A percentile compares a stretch with the other conserved stretches of the same genome.
Evolutionary conservation across 2,329 filamentous ascomycete genomes (phyloP).

Genomic region (Thermoascus crustaceus): DNA sequence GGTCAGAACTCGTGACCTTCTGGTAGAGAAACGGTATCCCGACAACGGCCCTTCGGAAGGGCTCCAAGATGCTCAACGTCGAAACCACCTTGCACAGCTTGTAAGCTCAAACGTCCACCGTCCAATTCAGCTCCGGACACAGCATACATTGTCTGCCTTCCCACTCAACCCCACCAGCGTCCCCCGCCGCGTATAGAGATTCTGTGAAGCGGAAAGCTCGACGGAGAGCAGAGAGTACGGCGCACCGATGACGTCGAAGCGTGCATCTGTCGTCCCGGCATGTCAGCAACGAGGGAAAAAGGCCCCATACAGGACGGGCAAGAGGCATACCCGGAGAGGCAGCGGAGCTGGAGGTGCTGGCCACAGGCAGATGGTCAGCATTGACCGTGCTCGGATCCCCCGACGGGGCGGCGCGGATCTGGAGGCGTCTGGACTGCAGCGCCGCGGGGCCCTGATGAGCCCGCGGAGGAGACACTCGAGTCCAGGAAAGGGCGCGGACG

Average conservation of each 20-base stretch:
- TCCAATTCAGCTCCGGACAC: too few species aligned
- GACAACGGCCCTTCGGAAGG: constrained; percentile 67
- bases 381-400: constrained; percentile 29
- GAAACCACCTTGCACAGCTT: constrained; percentile 70
- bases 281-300: neutral
- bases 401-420: constrained; percentile 37
- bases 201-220: constrained; percentile 84
- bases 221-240: constrained; percentile 93
- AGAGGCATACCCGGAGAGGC: constrained; percentile 33
- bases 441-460: constrained; percentile 12
- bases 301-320: neutral
- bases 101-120: too few species aligned
- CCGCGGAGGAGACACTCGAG: constrained; percentile 21
- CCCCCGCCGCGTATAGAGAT: constrained; percentile 83
- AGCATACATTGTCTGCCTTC: constrained; percentile 74
- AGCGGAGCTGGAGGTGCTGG: constrained; percentile 30
- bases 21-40: constrained; percentile 96
- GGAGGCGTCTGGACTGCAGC: constrained; percentile 29
- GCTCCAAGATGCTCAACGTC: constrained; percentile 77
- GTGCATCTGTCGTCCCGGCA: constrained; percentile 58
- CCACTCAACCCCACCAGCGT: constrained; percentile 85
- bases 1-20: constrained; percentile 33
- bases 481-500: constrained; percentile 26
- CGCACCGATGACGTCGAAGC: constrained; percentile 85
- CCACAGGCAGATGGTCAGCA: constrained; percentile 29